Conservation (phyloP, 202 grass and related monocot genomes). For the Setaria viridis region DNA sequence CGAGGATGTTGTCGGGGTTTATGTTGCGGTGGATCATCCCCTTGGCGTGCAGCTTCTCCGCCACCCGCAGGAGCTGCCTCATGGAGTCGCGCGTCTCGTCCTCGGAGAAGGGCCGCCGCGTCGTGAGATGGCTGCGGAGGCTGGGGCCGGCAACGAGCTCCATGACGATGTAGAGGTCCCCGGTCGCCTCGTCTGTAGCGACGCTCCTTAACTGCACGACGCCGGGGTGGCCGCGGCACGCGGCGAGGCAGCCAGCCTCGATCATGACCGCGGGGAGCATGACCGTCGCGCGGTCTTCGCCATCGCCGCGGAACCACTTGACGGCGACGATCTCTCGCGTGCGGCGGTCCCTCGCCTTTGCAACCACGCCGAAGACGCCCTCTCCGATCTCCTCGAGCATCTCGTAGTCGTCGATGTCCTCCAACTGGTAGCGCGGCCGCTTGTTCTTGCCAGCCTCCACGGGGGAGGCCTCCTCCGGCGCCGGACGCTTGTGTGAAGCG, state of each 20-base stretch:
- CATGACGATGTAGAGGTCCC: conserved; percentile 32
- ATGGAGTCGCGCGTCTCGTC: background rate
- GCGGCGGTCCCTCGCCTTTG: background rate
- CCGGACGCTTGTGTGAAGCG: background rate
- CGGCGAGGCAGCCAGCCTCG: background rate
- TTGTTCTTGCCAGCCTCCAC: background rate
- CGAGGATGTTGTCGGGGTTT: conserved; percentile 29
- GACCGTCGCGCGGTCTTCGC: background rate
- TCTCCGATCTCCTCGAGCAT: background rate
- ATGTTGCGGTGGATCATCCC: conserved; percentile 34
- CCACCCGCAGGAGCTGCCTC: background rate
- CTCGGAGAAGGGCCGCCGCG: background rate
- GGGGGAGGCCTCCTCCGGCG: background rate
- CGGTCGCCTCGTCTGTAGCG: background rate
- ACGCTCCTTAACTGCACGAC: conserved; percentile 25
- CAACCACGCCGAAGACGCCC: background rate
- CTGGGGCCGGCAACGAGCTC: background rate
- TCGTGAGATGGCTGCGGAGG: background rate
- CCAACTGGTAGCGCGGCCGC: background rate
- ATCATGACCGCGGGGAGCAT: background rate
- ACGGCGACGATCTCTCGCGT: background rate
- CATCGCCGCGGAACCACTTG: conserved; percentile 5
- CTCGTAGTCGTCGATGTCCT: conserved; percentile 37
- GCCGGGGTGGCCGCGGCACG: conserved; percentile 13
- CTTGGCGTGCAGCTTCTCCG: conserved; percentile 3